Base-by-base conservation (phyloP, 1,284 basidiomycete genomes). In the Heterobasidion annosum region DNA sequence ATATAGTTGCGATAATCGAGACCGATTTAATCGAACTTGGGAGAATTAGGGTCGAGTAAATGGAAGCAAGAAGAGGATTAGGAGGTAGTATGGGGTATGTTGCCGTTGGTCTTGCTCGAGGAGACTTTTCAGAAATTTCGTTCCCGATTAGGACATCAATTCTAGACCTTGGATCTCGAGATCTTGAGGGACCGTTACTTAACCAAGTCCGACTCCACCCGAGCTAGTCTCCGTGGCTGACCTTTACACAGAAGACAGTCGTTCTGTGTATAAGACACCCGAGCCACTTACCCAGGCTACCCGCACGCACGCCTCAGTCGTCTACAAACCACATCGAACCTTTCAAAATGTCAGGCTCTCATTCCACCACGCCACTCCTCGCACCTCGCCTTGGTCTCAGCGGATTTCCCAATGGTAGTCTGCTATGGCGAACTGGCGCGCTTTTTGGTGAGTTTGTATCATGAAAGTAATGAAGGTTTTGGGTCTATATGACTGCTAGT, bases 401-500 rank as follows among this genome's bases (percentile, higher is more conserved):
- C 16, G 52, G 35, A 25, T 34, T 53, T 10, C 54, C 15, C 18
- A 13, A 15, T 54, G 9, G 58, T 12, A 13, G 33, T 12, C 12
- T 55, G 1, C 35, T 62, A n/a, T 62, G 61, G 61, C 56, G 60
- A 18, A 54, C 56, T 9, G 61, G 61, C n/a, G 56, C 52, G n/a
- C 13, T 55, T 18, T 61, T 58, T 49, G 51, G 57, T 62, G 34
- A 15, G 61, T 37, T 8, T 2, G 18, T 33, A 51, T 19, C 47
- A 18, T 50, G 8, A 6, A 9, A 34, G 32, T 12, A 2, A 13
- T 1, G 12, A 3, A n/a, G 15, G 12, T 8, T 13, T 12, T 2
- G n/a, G 42, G 44, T 51, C 10, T 34, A 42, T 53, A 19, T 47
- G 44, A 35, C 57, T 53, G 51, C 35, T 59, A 87, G 84, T 74